phyloP scores from a whole-genome alignment of 2,329 filamentous ascomycete species.

The Dothistroma pini region DNA sequence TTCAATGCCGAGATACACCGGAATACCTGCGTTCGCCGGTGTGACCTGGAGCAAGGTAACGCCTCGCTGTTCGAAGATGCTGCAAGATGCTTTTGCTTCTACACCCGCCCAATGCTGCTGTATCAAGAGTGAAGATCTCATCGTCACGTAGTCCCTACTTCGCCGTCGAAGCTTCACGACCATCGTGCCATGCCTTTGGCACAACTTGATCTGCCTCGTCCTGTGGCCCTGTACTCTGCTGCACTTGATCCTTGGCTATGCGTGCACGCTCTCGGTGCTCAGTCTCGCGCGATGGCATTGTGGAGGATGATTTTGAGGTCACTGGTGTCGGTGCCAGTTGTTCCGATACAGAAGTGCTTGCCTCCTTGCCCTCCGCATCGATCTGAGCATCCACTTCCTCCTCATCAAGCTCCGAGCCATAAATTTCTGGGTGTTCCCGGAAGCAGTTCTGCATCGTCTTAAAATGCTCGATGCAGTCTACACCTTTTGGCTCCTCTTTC shows the following conservation, averaged over 20 bases:
- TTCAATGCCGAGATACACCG: too few species aligned
- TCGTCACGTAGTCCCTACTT: background rate
- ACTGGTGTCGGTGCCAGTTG: constrained; percentile 8
- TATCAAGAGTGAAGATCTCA: background rate
- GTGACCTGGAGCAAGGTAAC: background rate
- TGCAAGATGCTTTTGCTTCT: background rate
- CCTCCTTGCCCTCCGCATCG: constrained; percentile 21
- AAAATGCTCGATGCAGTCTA: constrained; percentile 35
- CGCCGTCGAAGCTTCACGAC: constrained; percentile 10
- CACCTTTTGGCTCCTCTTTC: constrained; percentile 78
- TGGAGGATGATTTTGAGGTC: background rate
- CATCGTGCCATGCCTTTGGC: constrained; percentile 50
- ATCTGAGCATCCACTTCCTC: constrained; percentile 55
- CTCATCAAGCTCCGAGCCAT: constrained; percentile 80
- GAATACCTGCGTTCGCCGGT: too few species aligned
- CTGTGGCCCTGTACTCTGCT: constrained; percentile 28
- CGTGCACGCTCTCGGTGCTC: constrained; percentile 29
- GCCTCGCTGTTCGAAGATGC: too few species aligned
- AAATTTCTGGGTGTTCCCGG: constrained; percentile 84
- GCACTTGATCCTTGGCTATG: constrained; percentile 33
- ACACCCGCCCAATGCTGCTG: background rate
- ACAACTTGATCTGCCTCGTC: constrained; percentile 46
- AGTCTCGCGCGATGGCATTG: constrained; percentile 13
- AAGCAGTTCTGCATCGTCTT: constrained; percentile 99
- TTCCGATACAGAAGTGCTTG: constrained; percentile 5